Evolutionary conservation across 176 grass and related monocot genomes (phyloP).

Genomic region (Olyra latifolia): DNA sequence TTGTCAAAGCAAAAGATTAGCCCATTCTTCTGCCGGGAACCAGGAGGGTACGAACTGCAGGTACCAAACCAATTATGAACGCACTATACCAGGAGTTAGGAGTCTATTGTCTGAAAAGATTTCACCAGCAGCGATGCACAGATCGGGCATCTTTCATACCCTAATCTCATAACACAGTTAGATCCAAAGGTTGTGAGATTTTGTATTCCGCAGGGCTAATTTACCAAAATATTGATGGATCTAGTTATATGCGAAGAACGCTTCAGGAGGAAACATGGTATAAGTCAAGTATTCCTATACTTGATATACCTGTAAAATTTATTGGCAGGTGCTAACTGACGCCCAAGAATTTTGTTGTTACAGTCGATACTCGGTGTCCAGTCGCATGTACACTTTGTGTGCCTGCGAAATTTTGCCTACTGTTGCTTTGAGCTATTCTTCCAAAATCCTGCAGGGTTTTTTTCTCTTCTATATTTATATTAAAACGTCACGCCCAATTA

Average conservation of each 20-base stretch:
- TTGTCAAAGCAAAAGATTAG: background rate
- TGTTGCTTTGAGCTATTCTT: background rate
- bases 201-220: background rate
- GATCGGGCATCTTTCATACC: background rate
- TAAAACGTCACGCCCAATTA: background rate
- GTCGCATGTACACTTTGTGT: background rate
- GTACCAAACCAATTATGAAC: background rate
- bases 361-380: background rate
- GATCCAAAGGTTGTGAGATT: background rate
- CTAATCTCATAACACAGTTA: background rate
- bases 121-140: background rate
- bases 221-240: background rate
- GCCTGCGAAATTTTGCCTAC: background rate
- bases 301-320: background rate
- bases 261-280: background rate
- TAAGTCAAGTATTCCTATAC: background rate
- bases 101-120: background rate
- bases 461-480: background rate
- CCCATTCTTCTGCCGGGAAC: constrained; percentile 7
- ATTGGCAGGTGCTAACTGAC: background rate
- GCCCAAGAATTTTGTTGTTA: constrained; percentile 13
- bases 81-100: background rate
- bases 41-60: background rate
- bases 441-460: no score
- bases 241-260: constrained; percentile 2